These are phyloP conservation scores for Suillus tomentosus DNA, from an alignment of 768 basidiomycete genomes.

Conservation along the genomic window DNA sequence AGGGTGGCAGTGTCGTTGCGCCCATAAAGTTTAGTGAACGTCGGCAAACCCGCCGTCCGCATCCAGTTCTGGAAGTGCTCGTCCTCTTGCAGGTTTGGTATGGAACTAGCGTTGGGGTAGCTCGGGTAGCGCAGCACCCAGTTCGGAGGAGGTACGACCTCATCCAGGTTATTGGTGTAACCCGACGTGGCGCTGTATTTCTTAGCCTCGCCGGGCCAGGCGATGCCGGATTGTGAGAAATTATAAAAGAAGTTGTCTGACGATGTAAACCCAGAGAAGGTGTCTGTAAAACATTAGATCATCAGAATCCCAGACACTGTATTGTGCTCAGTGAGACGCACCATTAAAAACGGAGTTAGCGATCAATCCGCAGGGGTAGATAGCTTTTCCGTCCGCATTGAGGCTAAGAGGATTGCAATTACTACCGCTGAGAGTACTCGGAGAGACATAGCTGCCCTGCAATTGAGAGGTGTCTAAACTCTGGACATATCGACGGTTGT, in stretches of 20 bases:
- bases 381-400: conserved; percentile 47
- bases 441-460: conserved; percentile 63
- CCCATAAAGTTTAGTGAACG: conserved; percentile 94
- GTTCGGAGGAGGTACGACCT: conserved; percentile 91
- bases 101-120: conserved; percentile 64
- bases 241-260: conserved; percentile 55
- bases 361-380: conserved; percentile 96
- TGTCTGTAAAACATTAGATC: conserved; percentile 53
- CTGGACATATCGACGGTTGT: conserved; percentile 97
- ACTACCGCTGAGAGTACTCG: conserved; percentile 54
- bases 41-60: conserved; percentile 95
- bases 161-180: conserved; percentile 54
- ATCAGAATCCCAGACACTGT: background rate
- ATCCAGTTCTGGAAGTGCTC: conserved; percentile 99
- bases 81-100: conserved; percentile 73
- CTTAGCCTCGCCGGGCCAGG: conserved; percentile 94
- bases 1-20: conserved; percentile 82
- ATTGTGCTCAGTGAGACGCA: conserved; percentile 32
- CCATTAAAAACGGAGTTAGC: conserved; percentile 98
- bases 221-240: conserved; percentile 80
- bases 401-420: conserved; percentile 90
- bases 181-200: conserved; percentile 71
- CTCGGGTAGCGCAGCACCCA: conserved; percentile 77
- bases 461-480: conserved; percentile 85
- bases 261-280: conserved; percentile 62